Evolutionary conservation across 495 filamentous ascomycete species (phyloP).

Genomic region (Cercophora samala): DNA sequence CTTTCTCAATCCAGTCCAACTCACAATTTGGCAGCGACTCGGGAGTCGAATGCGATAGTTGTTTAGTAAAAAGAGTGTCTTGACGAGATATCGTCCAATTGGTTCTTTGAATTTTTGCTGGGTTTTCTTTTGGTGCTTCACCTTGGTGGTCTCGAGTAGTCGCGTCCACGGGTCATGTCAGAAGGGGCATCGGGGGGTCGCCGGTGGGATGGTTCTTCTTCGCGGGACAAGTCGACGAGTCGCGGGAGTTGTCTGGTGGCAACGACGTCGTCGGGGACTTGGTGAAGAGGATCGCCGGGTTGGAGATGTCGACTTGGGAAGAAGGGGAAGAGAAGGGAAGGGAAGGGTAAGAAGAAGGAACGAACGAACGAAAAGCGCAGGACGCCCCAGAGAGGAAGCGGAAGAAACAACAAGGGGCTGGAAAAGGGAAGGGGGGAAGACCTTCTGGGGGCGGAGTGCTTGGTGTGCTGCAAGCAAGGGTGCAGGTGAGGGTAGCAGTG

Average conservation of each 20-base stretch:
- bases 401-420: conserved; percentile 27
- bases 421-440: conserved; percentile 27
- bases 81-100: conserved; percentile 41
- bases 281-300: conserved; percentile 21
- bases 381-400: conserved; percentile 19
- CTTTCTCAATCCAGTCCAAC: conserved; percentile 7
- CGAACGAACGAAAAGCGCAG: conserved; percentile 23
- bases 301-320: conserved; percentile 25
- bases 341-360: conserved; percentile 26
- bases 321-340: conserved; percentile 19
- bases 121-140: conserved; percentile 24
- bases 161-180: conserved; percentile 36
- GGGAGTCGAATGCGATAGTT: conserved; percentile 17
- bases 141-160: conserved; percentile 23
- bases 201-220: conserved; percentile 23
- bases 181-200: conserved; percentile 31
- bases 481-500: conserved; percentile 23
- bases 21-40: conserved; percentile 25
- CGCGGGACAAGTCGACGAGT: conserved; percentile 28
- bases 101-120: conserved; percentile 9
- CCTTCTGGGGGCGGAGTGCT: conserved; percentile 30
- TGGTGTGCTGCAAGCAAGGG: conserved; percentile 32
- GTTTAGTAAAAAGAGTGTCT: conserved; percentile 46
- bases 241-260: conserved; percentile 26
- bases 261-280: conserved; percentile 34